phyloP scores from a whole-genome alignment of 2,329 filamentous ascomycete species.

The Lasiodiplodia theobromae region DNA sequence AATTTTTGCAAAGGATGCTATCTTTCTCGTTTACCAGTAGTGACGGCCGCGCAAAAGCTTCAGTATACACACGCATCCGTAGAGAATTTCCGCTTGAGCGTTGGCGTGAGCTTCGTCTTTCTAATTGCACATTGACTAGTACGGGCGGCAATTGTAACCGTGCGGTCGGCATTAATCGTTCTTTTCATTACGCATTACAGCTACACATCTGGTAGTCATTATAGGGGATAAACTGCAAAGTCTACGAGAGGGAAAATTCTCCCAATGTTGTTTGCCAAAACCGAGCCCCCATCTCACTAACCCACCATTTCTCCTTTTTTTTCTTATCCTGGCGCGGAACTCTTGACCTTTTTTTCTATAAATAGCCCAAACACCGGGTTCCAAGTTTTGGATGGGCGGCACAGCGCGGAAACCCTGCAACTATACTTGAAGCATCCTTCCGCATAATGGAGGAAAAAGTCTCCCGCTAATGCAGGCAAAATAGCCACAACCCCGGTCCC shows the following conservation, averaged over 20 bases:
- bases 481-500: background rate
- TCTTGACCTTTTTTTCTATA: background rate
- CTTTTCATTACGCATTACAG: conserved; percentile 18
- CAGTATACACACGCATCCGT: conserved; percentile 14
- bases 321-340: background rate
- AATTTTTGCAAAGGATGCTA: background rate
- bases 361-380: conserved; percentile 6
- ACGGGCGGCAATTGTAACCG: too few species aligned
- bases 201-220: background rate
- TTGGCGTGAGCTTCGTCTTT: background rate
- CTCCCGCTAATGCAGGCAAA: background rate
- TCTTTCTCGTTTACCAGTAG: background rate
- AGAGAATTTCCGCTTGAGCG: background rate
- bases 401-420: background rate
- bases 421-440: background rate
- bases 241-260: background rate
- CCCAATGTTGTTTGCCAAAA: background rate
- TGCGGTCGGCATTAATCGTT: background rate
- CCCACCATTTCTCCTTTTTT: background rate
- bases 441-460: background rate
- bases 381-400: background rate
- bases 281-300: background rate
- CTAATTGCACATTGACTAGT: background rate
- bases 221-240: background rate
- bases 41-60: background rate